phyloP scores from a whole-genome alignment of 2,329 filamentous ascomycete genomes.

The Hypoxylon sp. region DNA sequence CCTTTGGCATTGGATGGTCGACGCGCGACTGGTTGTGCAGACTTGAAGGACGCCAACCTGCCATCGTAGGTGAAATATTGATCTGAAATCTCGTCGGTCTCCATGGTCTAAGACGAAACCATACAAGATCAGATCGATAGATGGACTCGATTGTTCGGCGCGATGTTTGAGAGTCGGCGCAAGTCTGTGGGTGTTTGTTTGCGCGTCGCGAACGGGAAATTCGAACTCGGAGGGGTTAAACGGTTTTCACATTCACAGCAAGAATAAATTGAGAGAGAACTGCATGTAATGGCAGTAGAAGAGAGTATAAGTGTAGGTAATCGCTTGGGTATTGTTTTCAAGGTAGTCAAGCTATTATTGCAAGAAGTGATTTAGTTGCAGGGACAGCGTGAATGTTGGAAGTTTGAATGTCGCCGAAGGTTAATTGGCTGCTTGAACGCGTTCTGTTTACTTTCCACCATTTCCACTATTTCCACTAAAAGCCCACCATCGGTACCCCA shows the following conservation, averaged over 20 bases:
- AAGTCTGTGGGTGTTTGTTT: slow-evolving; percentile 17
- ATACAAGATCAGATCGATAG: slow-evolving; percentile 1
- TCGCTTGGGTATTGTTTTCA: neutral
- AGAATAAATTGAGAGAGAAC: neutral
- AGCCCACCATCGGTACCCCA: slow-evolving; percentile 21
- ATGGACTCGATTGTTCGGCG: slow-evolving; percentile 6
- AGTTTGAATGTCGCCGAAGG: slow-evolving; percentile 13
- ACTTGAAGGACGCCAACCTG: slow-evolving; percentile 85
- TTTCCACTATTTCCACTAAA: slow-evolving; percentile 35
- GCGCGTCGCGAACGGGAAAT: slow-evolving; percentile 27
- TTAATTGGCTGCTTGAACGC: slow-evolving; percentile 49
- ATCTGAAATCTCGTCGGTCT: slow-evolving; percentile 59
- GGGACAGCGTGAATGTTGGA: slow-evolving; percentile 14
- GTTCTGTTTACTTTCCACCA: slow-evolving; percentile 53
- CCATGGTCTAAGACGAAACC: slow-evolving; percentile 44
- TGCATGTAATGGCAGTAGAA: neutral
- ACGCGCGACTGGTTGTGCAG: slow-evolving; percentile 73
- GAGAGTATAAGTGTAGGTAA: slow-evolving; percentile 6
- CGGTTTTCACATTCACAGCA: slow-evolving; percentile 3
- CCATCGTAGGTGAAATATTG: slow-evolving; percentile 77
- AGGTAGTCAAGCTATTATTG: slow-evolving; percentile 5
- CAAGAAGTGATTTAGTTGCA: slow-evolving; percentile 13
- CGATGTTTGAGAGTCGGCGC: slow-evolving; percentile 12
- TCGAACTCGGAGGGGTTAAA: neutral
- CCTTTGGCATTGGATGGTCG: slow-evolving; percentile 78